A percentile compares a stretch with the other conserved stretches of the same genome.
phyloP scores from a whole-genome alignment of 2,329 filamentous ascomycete genomes.

The Chaetomium sp. region DNA sequence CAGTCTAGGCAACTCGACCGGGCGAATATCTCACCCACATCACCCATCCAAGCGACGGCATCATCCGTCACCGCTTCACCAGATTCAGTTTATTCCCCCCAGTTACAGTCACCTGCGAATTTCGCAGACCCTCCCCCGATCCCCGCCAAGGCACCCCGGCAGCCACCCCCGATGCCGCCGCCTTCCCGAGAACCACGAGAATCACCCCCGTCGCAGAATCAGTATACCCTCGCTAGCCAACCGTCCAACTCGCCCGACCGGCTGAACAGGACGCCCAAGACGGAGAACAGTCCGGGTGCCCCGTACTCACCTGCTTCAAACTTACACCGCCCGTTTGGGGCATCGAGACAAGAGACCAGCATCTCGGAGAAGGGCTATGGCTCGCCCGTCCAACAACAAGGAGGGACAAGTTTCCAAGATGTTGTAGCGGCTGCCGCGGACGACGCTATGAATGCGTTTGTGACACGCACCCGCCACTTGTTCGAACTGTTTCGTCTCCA shows the following conservation, averaged over 20 bases:
- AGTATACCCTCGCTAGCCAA: conserved; percentile 23
- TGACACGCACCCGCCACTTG: conserved; percentile 69
- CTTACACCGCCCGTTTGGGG: conserved; percentile 35
- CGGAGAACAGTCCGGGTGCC: conserved; percentile 48
- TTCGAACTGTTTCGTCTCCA: conserved; percentile 76
- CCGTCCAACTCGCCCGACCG: conserved; percentile 31
- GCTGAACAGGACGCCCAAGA: conserved; percentile 25
- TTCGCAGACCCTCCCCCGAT: conserved; percentile 17
- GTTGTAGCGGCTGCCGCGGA: conserved; percentile 54
- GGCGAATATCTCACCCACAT: conserved; percentile 37
- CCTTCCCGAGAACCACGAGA: conserved; percentile 24
- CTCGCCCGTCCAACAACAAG: conserved; percentile 31
- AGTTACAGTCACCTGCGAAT: conserved; percentile 13
- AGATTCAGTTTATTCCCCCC: conserved; percentile 25
- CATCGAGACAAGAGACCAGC: conserved; percentile 35
- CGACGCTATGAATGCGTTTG: conserved; percentile 70
- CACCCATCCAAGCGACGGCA: conserved; percentile 30
- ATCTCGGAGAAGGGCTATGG: conserved; percentile 33
- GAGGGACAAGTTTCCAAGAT: conserved; percentile 48
- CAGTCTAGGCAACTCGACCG: conserved; percentile 2
- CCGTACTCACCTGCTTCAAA: conserved; percentile 35
- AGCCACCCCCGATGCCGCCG: conserved; percentile 23
- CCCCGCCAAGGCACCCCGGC: conserved; percentile 18
- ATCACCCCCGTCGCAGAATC: conserved; percentile 24
- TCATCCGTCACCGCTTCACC: conserved; percentile 35